phyloP scores from a whole-genome alignment of 768 basidiomycete species.

The Russula compacta region DNA sequence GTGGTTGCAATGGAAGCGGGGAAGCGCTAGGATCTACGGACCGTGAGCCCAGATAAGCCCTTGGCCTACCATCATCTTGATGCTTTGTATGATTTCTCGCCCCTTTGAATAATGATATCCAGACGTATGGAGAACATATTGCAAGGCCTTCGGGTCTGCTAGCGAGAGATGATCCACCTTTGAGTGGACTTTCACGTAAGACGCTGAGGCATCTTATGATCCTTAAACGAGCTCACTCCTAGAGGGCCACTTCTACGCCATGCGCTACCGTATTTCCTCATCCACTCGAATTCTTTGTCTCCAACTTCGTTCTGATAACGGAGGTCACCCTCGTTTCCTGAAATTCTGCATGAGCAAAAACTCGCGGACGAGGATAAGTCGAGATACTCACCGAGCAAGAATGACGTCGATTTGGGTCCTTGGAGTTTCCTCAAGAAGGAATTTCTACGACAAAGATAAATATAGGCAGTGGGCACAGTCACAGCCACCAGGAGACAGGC shows the following conservation, averaged over 20 bases:
- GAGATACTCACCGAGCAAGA: constrained; percentile 1
- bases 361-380: neutral
- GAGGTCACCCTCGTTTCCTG: constrained; percentile 24
- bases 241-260: constrained; percentile 18
- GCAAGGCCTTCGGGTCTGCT: constrained; percentile 21
- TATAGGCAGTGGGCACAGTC: neutral
- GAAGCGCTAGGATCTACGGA: constrained; percentile 1
- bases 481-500: neutral
- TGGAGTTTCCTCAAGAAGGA: constrained; percentile 13
- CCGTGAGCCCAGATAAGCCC: constrained; percentile 22
- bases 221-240: constrained; percentile 16
- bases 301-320: constrained; percentile 24
- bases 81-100: constrained; percentile 1
- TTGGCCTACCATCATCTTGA: constrained; percentile 17
- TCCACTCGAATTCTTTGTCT: constrained; percentile 23
- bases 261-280: constrained; percentile 24
- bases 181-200: constrained; percentile 7
- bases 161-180: neutral
- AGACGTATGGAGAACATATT: constrained; percentile 26
- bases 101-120: constrained; percentile 24
- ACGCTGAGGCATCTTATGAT: neutral
- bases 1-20: neutral
- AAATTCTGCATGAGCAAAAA: neutral
- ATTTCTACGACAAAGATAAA: constrained; percentile 6
- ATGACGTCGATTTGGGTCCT: constrained; percentile 9